Evolutionary conservation across 2,329 filamentous ascomycete genomes (phyloP), one percentile per base, ranked within the genome.

Genomic region (Clonostachys rhizophaga): DNA sequence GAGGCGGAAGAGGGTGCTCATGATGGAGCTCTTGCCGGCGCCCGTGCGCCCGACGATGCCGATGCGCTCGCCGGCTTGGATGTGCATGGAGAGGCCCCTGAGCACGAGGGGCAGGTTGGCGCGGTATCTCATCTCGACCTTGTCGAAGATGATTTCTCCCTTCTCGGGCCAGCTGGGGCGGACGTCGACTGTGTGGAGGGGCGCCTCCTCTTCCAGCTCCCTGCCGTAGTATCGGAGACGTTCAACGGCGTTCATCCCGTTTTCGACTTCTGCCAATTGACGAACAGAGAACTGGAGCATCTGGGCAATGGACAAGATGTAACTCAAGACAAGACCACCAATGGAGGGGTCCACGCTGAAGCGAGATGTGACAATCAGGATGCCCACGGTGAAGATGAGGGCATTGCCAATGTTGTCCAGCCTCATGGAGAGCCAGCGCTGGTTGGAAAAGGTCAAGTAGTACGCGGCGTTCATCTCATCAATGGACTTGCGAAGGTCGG

Each of bases 171-270:
- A 99, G 17, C 76, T 77, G 1, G 81, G 70, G 16, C 83, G 80
- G 4, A 96, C 81, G 6, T 91, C 81, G 43, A 84, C 64, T 40
- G 89, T 85, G 57, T 91, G 87, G 2, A 91, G 74, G 0, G 91
- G 89, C 0, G 92, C 89, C 65, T 97, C 94, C 61, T 96, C 87
- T 52, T 95, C 91, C 5, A 99, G 79, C 55, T 89, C 69, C 1
- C 82, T 89, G 47, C 89, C 91, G 63, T 97, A 97, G 70, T 95
- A 90, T 62, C 91, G 84, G 34, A 97, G 75, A 44, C 94, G 86
- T 68, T 97, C 92, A 0, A 95, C 94, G 0, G 91, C 86, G 64
- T 96, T 97, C 92, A 97, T 97, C 61, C 91, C 90, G 68, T 96
- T 97, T 66, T 97, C 92, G 9, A 97, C 90, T 65, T 96, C 92